These are phyloP conservation scores for Penicillium fimorum DNA, from an alignment of 495 filamentous ascomycete species.

Conservation along the genomic window DNA sequence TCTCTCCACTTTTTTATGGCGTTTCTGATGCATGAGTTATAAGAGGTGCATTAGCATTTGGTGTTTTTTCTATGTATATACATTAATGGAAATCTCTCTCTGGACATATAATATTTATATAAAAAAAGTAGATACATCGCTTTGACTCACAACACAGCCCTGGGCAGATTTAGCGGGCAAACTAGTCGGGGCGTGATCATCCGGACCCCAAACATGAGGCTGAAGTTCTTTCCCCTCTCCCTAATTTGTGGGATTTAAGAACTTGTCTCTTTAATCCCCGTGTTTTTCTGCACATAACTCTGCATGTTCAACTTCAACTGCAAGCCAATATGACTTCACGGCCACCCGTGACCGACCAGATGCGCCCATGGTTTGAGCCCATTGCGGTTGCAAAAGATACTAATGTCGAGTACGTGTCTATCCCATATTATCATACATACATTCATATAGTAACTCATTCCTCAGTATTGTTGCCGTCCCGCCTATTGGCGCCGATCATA, in stretches of 20 bases:
- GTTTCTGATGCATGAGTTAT: slow-evolving; percentile 32
- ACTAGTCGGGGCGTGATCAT: slow-evolving; percentile 44
- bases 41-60: slow-evolving; percentile 29
- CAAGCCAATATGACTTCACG: slow-evolving; percentile 9
- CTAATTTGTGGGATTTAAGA: not conserved
- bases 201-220: slow-evolving; percentile 56
- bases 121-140: not conserved
- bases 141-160: slow-evolving; percentile 8
- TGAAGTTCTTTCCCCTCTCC: slow-evolving; percentile 34
- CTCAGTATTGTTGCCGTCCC: slow-evolving; percentile 45
- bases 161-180: not conserved
- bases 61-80: slow-evolving; percentile 6
- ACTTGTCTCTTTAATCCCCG: not conserved
- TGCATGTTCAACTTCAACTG: not conserved
- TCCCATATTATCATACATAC: not conserved
- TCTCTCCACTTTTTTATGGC: slow-evolving; percentile 18
- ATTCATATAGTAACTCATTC: not conserved
- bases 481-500: slow-evolving; percentile 43
- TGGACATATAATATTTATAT: not conserved
- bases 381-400: slow-evolving; percentile 21
- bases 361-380: slow-evolving; percentile 20
- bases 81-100: slow-evolving; percentile 3
- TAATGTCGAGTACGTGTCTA: slow-evolving; percentile 39
- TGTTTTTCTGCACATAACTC: not conserved
- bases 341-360: slow-evolving; percentile 4